Percentiles rank a stretch among this genome's conserved stretches.
phyloP scores from a whole-genome alignment of 441 rosid genomes.

The Erodium chrysanthum region DNA sequence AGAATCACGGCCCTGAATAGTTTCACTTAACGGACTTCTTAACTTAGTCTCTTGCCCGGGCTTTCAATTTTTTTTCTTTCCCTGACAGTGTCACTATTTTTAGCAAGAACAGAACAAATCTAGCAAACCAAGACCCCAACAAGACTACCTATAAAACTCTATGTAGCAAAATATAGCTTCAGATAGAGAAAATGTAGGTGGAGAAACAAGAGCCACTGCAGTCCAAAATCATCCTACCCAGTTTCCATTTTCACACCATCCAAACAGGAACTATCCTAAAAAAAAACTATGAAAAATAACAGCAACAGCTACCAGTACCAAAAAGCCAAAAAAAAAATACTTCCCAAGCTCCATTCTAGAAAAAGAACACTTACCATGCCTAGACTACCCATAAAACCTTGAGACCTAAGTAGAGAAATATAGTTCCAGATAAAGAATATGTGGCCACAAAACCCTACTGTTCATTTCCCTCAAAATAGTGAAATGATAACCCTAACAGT shows the following conservation, averaged over 20 bases:
- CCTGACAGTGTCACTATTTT: neutral
- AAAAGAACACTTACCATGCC: neutral
- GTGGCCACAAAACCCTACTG: neutral
- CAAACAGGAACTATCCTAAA: neutral
- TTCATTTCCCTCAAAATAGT: too few relatives aligned
- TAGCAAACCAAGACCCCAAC: neutral
- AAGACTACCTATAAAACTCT: neutral
- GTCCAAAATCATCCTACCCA: neutral
- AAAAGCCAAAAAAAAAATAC: neutral
- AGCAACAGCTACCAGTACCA: neutral
- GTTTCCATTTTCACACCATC: slow-evolving; percentile 2
- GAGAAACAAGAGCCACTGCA: neutral
- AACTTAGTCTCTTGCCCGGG: neutral
- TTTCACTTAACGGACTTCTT: neutral
- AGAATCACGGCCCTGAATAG: neutral
- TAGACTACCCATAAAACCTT: neutral
- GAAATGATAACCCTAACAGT: neutral
- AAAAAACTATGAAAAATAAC: neutral
- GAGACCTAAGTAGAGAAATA: neutral
- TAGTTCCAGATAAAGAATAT: neutral
- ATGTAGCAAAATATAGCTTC: neutral
- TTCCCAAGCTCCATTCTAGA: neutral
- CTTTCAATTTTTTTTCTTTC: neutral
- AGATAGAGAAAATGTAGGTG: neutral
- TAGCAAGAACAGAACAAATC: neutral